phyloP scores from a whole-genome alignment of 176 grass and related monocot genomes.

The Neostapfia colusana region DNA sequence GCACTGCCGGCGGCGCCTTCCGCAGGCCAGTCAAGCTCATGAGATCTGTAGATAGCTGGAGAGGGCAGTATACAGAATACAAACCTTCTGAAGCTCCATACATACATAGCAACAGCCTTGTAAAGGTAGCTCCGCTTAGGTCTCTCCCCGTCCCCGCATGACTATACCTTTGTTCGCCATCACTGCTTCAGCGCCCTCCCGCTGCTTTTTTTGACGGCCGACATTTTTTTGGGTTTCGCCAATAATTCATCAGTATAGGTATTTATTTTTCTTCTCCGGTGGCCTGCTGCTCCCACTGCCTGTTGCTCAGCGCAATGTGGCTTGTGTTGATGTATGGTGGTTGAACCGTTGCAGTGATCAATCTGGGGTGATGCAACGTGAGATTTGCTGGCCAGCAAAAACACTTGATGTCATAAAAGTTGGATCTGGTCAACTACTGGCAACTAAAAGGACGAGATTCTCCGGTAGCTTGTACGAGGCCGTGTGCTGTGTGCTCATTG shows the following conservation, averaged over 20 bases:
- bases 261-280: neutral
- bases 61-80: constrained; percentile 53
- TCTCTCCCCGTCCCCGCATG: constrained; percentile 2
- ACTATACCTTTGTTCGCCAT: constrained; percentile 41
- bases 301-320: constrained; percentile 21
- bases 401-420: neutral
- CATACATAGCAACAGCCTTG: constrained; percentile 59
- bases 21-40: constrained; percentile 40
- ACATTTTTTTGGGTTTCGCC: constrained; percentile 46
- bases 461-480: neutral
- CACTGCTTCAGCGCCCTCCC: constrained; percentile 25
- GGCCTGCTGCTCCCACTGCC: constrained; percentile 17
- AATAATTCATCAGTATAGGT: constrained; percentile 57
- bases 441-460: neutral
- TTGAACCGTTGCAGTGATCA: constrained; percentile 33
- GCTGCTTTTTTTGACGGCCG: constrained; percentile 35
- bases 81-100: constrained; percentile 33
- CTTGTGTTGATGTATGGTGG: constrained; percentile 38
- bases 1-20: constrained; percentile 13
- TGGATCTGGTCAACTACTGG: constrained; percentile 23
- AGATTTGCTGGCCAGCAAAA: constrained; percentile 51
- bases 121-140: constrained; percentile 59
- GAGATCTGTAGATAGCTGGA: constrained; percentile 52
- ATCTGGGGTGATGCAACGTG: constrained; percentile 54
- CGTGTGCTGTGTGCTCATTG: neutral